These are phyloP conservation scores for Phytophthora nicotianae DNA, from an alignment of 352 stramenopile species.

Conservation along the genomic window DNA sequence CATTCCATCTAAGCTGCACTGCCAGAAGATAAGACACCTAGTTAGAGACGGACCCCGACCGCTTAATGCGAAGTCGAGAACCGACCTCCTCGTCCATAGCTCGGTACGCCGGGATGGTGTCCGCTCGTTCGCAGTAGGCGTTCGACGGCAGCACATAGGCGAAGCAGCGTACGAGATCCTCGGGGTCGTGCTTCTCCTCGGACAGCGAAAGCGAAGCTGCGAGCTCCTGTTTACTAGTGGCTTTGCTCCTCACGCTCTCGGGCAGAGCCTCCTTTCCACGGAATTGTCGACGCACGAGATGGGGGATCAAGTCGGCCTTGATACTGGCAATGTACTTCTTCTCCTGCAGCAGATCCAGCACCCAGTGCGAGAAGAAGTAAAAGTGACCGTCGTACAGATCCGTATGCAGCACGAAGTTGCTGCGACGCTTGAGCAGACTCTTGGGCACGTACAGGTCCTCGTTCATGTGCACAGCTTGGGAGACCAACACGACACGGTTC, in stretches of 20 bases:
- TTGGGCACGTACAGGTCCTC: conserved; percentile 83
- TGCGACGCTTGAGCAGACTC: conserved; percentile 73
- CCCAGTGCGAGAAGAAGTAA: conserved; percentile 88
- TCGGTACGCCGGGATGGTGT: conserved; percentile 74
- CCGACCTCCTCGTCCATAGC: conserved; percentile 80
- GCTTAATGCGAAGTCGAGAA: conserved; percentile 68
- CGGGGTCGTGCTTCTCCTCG: conserved; percentile 50
- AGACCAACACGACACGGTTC: conserved; percentile 71
- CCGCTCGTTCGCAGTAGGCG: conserved; percentile 79
- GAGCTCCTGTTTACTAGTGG: conserved; percentile 60
- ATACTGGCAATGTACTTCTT: conserved; percentile 89
- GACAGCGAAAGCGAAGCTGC: conserved; percentile 67
- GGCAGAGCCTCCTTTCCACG: conserved; percentile 61
- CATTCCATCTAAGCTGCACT: conserved; percentile 17
- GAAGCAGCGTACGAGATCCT: conserved; percentile 80
- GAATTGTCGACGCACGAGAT: conserved; percentile 82
- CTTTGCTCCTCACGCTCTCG: conserved; percentile 60
- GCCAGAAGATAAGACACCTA: conserved; percentile 23
- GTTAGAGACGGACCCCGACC: conserved; percentile 56
- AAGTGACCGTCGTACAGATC: conserved; percentile 85
- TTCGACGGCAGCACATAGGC: conserved; percentile 74
- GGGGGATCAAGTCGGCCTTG: conserved; percentile 80
- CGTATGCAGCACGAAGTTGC: conserved; percentile 76
- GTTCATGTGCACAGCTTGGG: conserved; percentile 81
- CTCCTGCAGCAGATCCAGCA: conserved; percentile 74